phyloP scores from a whole-genome alignment of 805 yeast genomes.

The Metschnikowia picachoensis region DNA sequence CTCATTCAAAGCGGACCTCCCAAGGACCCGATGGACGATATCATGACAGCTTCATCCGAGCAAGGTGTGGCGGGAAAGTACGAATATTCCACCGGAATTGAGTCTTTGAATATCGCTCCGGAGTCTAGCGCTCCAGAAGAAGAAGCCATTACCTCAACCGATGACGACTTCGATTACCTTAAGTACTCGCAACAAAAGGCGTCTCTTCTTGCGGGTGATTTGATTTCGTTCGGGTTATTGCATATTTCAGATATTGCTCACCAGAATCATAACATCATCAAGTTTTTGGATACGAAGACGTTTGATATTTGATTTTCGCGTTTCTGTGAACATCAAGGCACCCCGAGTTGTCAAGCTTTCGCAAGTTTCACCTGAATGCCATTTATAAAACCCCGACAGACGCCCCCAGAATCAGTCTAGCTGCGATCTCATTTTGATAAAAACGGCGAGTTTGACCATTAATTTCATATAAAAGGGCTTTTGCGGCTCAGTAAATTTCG shows the following conservation, averaged over 20 bases:
- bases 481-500: too few species aligned
- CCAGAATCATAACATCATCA: slow-evolving; percentile 26
- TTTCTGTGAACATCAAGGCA: too few species aligned
- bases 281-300: slow-evolving; percentile 34
- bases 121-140: slow-evolving; percentile 23
- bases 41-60: slow-evolving; percentile 24
- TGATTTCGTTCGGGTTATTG: slow-evolving; percentile 56
- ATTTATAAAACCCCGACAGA: too few species aligned
- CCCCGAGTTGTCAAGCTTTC: too few species aligned
- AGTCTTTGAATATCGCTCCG: slow-evolving; percentile 28
- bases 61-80: slow-evolving; percentile 40
- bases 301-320: slow-evolving; percentile 9
- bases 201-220: slow-evolving; percentile 69
- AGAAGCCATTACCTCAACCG: slow-evolving; percentile 35
- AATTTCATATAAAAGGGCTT: too few species aligned
- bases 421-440: too few species aligned
- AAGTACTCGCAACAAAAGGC: slow-evolving; percentile 74
- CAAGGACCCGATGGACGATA: slow-evolving; percentile 15
- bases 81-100: slow-evolving; percentile 48
- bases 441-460: too few species aligned
- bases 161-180: slow-evolving; percentile 75
- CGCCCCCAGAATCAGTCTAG: too few species aligned
- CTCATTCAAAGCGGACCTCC: slow-evolving; percentile 66
- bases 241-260: slow-evolving; percentile 27
- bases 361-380: too few species aligned